Conservation (phyloP, 2,329 filamentous ascomycete genomes). For the Aspergillus sp. region DNA sequence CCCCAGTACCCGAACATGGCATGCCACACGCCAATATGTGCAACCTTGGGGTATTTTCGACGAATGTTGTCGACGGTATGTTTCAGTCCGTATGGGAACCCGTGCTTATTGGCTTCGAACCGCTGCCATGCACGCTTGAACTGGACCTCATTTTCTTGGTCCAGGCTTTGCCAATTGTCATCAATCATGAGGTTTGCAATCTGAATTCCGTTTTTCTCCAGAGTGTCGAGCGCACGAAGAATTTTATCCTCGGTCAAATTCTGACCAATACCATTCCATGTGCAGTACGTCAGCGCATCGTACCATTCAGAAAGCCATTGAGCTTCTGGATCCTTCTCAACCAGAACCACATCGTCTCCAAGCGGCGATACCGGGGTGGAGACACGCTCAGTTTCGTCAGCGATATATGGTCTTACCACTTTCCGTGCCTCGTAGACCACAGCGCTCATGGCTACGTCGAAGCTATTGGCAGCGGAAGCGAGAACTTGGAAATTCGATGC, state of each 20-base stretch:
- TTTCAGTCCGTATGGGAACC: conserved; percentile 78
- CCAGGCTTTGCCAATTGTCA: conserved; percentile 89
- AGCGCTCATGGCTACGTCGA: conserved; percentile 74
- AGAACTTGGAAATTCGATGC: conserved; percentile 61
- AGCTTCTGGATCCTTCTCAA: conserved; percentile 39
- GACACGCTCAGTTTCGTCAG: conserved; percentile 11
- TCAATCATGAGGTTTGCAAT: conserved; percentile 90
- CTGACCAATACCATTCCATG: conserved; percentile 92
- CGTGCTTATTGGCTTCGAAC: conserved; percentile 78
- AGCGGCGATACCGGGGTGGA: conserved; percentile 28
- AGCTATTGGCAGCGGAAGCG: conserved; percentile 66
- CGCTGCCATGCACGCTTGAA: conserved; percentile 64
- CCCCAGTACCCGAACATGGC: conserved; percentile 88
- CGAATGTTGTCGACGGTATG: conserved; percentile 68
- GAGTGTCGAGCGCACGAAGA: conserved; percentile 66
- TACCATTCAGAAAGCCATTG: conserved; percentile 84
- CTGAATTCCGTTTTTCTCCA: conserved; percentile 70
- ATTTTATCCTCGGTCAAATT: conserved; percentile 78
- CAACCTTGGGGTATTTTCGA: conserved; percentile 65
- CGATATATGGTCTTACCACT: conserved; percentile 45
- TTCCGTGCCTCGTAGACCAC: conserved; percentile 85
- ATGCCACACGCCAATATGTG: conserved; percentile 92
- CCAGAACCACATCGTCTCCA: conserved; percentile 42
- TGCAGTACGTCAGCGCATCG: conserved; percentile 91
- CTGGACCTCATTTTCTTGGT: conserved; percentile 53